These are phyloP conservation scores for Alternaria ethzedia DNA, from an alignment of 2,329 filamentous ascomycete species.

Conservation along the genomic window DNA sequence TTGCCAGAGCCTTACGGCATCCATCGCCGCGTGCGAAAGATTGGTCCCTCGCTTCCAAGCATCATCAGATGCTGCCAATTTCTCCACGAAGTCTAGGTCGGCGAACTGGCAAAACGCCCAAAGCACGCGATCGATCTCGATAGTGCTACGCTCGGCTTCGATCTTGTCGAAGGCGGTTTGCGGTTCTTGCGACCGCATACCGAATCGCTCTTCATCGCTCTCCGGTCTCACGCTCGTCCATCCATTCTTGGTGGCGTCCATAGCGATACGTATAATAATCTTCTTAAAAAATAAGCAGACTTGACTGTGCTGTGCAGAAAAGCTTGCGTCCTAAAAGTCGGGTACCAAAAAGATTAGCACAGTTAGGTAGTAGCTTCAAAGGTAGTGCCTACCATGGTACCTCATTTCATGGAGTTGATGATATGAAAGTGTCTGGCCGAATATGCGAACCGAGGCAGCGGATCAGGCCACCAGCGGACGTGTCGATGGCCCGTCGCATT, in stretches of 20 bases:
- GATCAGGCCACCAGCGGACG: not conserved
- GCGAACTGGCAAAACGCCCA: constrained; percentile 15
- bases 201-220: not conserved
- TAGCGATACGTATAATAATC: not conserved
- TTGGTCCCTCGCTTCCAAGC: too few relatives aligned
- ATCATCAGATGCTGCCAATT: not conserved
- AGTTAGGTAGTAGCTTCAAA: too few relatives aligned
- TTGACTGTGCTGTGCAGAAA: not conserved
- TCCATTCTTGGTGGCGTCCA: not conserved
- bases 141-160: not conserved
- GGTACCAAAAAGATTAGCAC: not conserved
- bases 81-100: not conserved
- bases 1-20: not conserved
- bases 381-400: too few relatives aligned
- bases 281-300: not conserved
- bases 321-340: not conserved
- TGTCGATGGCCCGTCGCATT: not conserved
- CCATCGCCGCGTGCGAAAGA: not conserved
- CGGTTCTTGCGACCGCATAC: not conserved
- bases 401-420: too few relatives aligned
- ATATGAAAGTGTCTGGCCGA: too few relatives aligned
- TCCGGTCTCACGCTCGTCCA: not conserved
- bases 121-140: not conserved
- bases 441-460: too few relatives aligned
- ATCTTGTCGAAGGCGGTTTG: not conserved